Evolutionary conservation across 148 eudicot species (phyloP), one percentile per base, ranked within the genome.

Genomic region (Beta vulgaris): DNA sequence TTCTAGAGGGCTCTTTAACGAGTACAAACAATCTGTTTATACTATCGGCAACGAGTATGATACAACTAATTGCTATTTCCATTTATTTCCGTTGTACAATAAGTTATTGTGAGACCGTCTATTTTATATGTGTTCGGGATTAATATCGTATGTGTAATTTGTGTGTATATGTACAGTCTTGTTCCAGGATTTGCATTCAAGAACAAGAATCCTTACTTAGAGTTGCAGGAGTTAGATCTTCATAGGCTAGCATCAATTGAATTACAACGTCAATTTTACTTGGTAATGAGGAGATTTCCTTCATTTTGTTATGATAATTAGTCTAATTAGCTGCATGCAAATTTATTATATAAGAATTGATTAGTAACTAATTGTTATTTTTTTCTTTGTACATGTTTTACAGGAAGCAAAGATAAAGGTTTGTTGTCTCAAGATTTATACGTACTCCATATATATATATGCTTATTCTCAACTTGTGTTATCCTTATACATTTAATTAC

Each of bases 401-500:
- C 91, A 95, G 99, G 98, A 87, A 84, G 93, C 98, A 68, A 84
- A 91, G 73, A 89, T 92, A 59, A 90, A 92, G 99, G 99, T 91
- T n/a, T n/a, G 87, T 40, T 1, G 5, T 23, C 0, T 25, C n/a
- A 35, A 2, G 37, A 15, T 29, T 6, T 28, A 31, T 14, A 58
- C 29, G n/a, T n/a, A n/a, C n/a, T n/a, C n/a, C n/a, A n/a, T n/a
- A n/a, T n/a, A n/a, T n/a, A n/a, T n/a, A n/a, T n/a, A n/a, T n/a
- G n/a, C n/a, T n/a, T n/a, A n/a, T n/a, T n/a, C n/a, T n/a, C n/a
- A n/a, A n/a, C n/a, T n/a, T n/a, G n/a, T n/a, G n/a, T n/a, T n/a
- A n/a, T n/a, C n/a, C n/a, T 40, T n/a, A 3, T 66, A 0, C 31
- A 14, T 19, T 60, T 11, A 6, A 0, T 29, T 3, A 29, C 55